Evolutionary conservation across 176 grass and related monocot genomes (phyloP), one percentile per base, ranked within the genome.

Genomic region (Hordeum marinum): DNA sequence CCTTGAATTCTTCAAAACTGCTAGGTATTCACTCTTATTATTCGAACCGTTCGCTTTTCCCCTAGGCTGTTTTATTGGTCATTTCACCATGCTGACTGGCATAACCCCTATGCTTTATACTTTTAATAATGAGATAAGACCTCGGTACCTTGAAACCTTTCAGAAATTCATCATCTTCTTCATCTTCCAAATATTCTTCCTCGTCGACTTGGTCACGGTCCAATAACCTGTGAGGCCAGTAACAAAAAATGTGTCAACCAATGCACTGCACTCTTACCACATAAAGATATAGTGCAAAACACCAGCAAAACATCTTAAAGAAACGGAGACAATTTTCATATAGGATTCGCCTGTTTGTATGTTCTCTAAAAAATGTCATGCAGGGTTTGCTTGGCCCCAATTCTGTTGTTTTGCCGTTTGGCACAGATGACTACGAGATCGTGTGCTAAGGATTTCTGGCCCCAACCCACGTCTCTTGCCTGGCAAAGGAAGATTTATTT

Each of bases 141-240:
- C n/a, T 39, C 46, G 26, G 8, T 85, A 99, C 97, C 97, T 99
- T 99, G 79, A 99, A 99, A 86, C 94, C 97, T 99, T 99, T 99
- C 52, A 99, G 72, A 78, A 99, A 92, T 70, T 87, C 94, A n/a
- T 88, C 89, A 7, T 96, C 94, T 46, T 91, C 97, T 78, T 94
- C 94, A 72, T 99, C 97, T 85, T 94, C 84, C 83, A 95, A 84
- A 85, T 82, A 75, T 70, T 96, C 97, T 88, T 99, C 97, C 7
- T 81, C 88, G 18, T 72, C 91, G 84, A 90, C 91, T 86, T 96
- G 97, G 63, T 99, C 90, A 80, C 97, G 97, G 60, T 99, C 90
- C 63, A 99, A 86, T 77, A 99, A 91, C 77, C 97, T 99, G 78
- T 76, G 31, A 82, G 52, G 59, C 34, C 82, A 76, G 18, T 82